Base-by-base conservation (phyloP, 192 early-diverging fungal genomes). In the Rhizoclosmatium globosum region DNA sequence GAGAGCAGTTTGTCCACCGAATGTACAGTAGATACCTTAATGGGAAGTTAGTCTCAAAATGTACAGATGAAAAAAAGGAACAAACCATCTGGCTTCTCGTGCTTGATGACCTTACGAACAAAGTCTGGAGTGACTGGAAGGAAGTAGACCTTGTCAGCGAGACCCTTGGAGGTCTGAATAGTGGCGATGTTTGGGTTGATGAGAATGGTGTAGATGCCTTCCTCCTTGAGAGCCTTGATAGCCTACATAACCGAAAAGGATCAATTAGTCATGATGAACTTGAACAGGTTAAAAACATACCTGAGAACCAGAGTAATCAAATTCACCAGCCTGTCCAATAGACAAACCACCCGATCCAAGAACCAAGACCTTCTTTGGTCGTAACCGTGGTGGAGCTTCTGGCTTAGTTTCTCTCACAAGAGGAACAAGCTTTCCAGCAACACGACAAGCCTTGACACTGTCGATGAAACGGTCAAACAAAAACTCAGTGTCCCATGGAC, bases 171-270 rank as follows among this genome's bases (percentile, higher is more conserved):
- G 6, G 98, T 99, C 90, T 99, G 98, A 84, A 99, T 98, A 38
- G 98, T 99, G 23, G 97, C 97, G 84, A 99, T 99, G 90, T 99
- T 99, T 68, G 98, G 97, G 79, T 99, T 99, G 85, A 99, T 97
- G 56, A 99, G 85, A 68, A 99, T 88, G n/a, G 98, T 99, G 83
- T 96, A 95, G 74, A 99, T 95, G 21, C 93, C 94, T 81, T 97
- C 96, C 82, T 98, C 96, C 86, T 96, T 97, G 70, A 99, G 88
- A 41, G 98, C 98, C 87, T 99, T 99, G 90, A 99, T 99, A 3
- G 97, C 97, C 86, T 96, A 89, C 43, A 47, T 53, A 17, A 31
- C 31, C 31, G 31, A 31, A 31, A 0, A 31, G 31, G 0, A 31
- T 31, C 31, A 31, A 31, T 31, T 31, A 31, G 31, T 31, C 31